These are phyloP conservation scores for Acacia melanoxylon DNA, from an alignment of 306 rosid genomes.

Conservation along the genomic window DNA sequence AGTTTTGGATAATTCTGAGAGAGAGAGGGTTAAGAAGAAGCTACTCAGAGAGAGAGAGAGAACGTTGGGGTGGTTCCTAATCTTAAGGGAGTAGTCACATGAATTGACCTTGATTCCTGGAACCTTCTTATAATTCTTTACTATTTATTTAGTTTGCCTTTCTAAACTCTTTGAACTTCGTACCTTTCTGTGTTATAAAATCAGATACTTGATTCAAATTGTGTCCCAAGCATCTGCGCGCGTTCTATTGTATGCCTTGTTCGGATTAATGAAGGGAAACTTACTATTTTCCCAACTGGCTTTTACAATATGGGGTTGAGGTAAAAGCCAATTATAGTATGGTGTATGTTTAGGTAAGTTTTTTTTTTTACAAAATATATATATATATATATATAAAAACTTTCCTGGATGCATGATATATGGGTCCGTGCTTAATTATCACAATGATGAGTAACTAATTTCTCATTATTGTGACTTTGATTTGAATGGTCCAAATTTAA, in stretches of 20 bases:
- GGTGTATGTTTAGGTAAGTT: too few species aligned
- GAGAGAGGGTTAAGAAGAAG: background rate
- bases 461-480: too few species aligned
- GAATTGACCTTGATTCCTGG: conserved; percentile 82
- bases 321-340: too few species aligned
- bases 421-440: too few species aligned
- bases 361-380: too few species aligned
- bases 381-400: too few species aligned
- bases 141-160: conserved; percentile 41
- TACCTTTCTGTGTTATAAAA: conserved; percentile 26
- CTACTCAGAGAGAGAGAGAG: background rate
- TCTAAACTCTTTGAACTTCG: conserved; percentile 46
- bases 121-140: conserved; percentile 73
- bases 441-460: too few species aligned
- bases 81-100: conserved; percentile 80
- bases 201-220: conserved; percentile 11
- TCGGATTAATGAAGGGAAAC: too few species aligned
- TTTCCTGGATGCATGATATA: too few species aligned
- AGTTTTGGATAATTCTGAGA: background rate
- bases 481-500: too few species aligned
- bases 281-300: too few species aligned
- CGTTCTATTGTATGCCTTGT: background rate
- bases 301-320: too few species aligned
- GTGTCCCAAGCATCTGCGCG: background rate
- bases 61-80: conserved; percentile 50